Evolutionary conservation across 805 yeast species (phyloP).

Genomic region (Candida koratica): DNA sequence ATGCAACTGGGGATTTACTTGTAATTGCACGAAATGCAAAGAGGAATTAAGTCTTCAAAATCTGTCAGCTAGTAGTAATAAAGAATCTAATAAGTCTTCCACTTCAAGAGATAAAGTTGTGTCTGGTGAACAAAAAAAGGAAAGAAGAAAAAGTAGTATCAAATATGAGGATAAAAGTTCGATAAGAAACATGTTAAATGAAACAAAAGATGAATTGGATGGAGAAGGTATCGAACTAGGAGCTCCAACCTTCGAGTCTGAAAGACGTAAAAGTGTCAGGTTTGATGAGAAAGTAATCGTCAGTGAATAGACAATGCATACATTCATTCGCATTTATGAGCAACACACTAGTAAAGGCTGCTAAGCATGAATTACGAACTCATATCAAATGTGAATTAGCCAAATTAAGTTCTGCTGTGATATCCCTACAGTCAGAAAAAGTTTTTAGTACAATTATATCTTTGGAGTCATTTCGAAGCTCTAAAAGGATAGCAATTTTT

Average conservation of each 20-base stretch:
- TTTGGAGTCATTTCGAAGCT: conserved; percentile 36
- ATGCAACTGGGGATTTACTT: conserved; percentile 76
- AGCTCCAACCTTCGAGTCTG: conserved; percentile 36
- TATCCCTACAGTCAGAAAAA: conserved; percentile 23
- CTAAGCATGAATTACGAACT: conserved; percentile 26
- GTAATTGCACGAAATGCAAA: conserved; percentile 64
- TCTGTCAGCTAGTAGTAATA: background rate
- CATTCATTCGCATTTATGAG: conserved; percentile 2
- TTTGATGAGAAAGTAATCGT: conserved; percentile 54
- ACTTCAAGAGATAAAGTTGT: background rate
- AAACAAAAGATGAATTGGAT: conserved; percentile 40
- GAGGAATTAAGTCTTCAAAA: conserved; percentile 46
- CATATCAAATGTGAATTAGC: conserved; percentile 21
- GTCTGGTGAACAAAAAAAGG: background rate
- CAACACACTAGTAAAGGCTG: conserved; percentile 10
- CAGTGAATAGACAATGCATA: conserved; percentile 9
- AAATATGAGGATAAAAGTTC: conserved; percentile 15
- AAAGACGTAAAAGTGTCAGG: conserved; percentile 61
- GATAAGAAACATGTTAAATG: conserved; percentile 45
- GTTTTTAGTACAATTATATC: conserved; percentile 20
- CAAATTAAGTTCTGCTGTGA: conserved; percentile 14
- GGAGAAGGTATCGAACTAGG: conserved; percentile 41
- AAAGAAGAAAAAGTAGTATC: conserved; percentile 27
- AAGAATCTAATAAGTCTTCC: background rate
- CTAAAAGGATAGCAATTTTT: conserved; percentile 58